phyloP scores from a whole-genome alignment of 352 stramenopile species.

The Globisporangium cederbergense region DNA sequence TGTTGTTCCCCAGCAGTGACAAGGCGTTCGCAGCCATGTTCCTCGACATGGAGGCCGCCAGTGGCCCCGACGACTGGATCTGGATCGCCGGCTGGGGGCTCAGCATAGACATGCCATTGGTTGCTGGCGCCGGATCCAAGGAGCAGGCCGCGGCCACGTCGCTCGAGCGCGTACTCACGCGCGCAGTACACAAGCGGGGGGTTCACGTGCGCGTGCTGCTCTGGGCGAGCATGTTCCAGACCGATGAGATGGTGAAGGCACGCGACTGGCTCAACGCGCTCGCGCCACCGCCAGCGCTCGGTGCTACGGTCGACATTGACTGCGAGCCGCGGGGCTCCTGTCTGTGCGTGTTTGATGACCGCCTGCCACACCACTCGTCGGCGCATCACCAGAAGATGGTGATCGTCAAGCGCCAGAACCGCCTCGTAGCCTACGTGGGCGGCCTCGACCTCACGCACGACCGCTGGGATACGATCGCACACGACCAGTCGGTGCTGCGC shows the following conservation, averaged over 20 bases:
- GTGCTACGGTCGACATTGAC: background rate
- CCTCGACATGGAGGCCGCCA: constrained; percentile 16
- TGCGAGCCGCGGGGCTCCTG: constrained; percentile 1
- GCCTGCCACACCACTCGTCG: constrained; percentile 48
- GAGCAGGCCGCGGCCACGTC: constrained; percentile 2
- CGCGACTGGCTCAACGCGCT: constrained; percentile 28
- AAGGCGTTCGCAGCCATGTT: constrained; percentile 17
- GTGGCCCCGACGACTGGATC: constrained; percentile 10
- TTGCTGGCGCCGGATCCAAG: background rate
- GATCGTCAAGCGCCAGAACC: constrained; percentile 35
- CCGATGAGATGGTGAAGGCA: constrained; percentile 11
- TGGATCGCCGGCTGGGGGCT: constrained; percentile 25
- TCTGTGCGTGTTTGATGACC: constrained; percentile 62
- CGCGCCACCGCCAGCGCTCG: background rate
- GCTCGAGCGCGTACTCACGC: constrained; percentile 16
- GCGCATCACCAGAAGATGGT: constrained; percentile 74
- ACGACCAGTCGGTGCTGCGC: constrained; percentile 46
- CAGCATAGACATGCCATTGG: constrained; percentile 17
- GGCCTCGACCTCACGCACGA: constrained; percentile 54
- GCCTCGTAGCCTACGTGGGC: constrained; percentile 46
- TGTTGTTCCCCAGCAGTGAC: constrained; percentile 14
- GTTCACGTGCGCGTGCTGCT: constrained; percentile 28
- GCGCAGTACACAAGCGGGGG: constrained; percentile 18
- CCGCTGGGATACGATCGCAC: constrained; percentile 56
- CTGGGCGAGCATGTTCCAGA: constrained; percentile 23